A percentile compares a stretch with the other conserved stretches of the same genome.
phyloP scores from a whole-genome alignment of 352 stramenopile species.

The Pelagophyceae sp. region DNA sequence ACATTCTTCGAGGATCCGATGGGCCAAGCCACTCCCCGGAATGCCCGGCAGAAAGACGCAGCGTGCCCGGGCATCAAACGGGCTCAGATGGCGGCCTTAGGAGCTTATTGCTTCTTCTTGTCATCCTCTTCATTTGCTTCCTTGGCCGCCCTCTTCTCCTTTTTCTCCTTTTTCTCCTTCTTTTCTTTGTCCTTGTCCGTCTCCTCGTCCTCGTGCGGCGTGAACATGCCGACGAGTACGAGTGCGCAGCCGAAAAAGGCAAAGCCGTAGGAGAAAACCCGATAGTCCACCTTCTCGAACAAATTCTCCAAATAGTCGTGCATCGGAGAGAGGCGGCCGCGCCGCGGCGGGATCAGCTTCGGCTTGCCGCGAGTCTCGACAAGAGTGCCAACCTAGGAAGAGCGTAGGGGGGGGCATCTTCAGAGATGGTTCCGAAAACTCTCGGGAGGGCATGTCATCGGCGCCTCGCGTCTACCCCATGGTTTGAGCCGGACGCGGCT shows the following conservation, averaged over 20 bases:
- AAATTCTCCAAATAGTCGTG: not conserved
- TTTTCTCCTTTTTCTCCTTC: constrained; percentile 48
- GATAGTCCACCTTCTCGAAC: not conserved
- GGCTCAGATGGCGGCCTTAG: too few species aligned
- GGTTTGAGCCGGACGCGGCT: too few species aligned
- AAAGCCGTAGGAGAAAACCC: not conserved
- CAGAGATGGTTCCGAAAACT: too few species aligned
- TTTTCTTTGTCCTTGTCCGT: constrained; percentile 34
- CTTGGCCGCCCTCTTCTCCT: constrained; percentile 25
- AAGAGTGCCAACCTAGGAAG: too few species aligned
- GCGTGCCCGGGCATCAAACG: too few species aligned
- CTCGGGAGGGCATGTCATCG: too few species aligned
- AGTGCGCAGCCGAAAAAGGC: not conserved
- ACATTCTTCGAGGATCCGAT: too few species aligned
- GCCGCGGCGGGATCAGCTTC: not conserved
- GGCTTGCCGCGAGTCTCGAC: too few species aligned
- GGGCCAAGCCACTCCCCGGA: too few species aligned
- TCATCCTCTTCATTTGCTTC: not conserved
- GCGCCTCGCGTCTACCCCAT: too few species aligned
- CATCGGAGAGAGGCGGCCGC: not conserved
- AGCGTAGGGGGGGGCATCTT: too few species aligned
- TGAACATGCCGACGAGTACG: not conserved
- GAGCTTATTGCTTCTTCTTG: not conserved
- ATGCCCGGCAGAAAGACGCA: too few species aligned
- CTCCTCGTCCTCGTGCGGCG: not conserved